phyloP scores from a whole-genome alignment of 495 filamentous ascomycete genomes.

The Neurospora sp. region DNA sequence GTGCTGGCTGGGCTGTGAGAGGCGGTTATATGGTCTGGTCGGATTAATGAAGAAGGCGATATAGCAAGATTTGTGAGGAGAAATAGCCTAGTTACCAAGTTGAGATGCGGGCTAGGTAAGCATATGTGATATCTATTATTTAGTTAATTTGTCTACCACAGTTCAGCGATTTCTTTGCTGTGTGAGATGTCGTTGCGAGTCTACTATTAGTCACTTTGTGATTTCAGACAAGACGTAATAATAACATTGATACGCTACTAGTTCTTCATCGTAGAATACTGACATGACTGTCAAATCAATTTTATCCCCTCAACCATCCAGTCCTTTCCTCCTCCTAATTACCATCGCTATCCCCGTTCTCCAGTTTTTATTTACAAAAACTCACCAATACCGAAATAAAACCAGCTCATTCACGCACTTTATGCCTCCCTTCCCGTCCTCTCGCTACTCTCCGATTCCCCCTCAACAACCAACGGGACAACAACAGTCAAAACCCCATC shows the following conservation, averaged over 20 bases:
- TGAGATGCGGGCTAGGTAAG: background rate
- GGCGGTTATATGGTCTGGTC: background rate
- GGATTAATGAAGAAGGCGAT: background rate
- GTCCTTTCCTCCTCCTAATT: background rate
- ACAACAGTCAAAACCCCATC: constrained; percentile 42
- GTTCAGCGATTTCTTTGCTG: background rate
- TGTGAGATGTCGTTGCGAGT: background rate
- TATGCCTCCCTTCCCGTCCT: background rate
- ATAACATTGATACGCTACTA: too few relatives aligned
- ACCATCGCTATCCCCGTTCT: background rate
- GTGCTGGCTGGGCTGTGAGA: constrained; percentile 47
- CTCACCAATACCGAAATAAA: background rate
- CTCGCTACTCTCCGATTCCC: background rate
- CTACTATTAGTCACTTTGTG: background rate
- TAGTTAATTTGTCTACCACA: background rate
- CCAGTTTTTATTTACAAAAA: too few relatives aligned
- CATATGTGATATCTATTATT: background rate
- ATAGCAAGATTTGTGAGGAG: background rate
- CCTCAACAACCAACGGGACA: constrained; percentile 33
- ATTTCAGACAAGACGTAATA: background rate
- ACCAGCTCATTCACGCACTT: background rate
- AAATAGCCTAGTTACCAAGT: background rate
- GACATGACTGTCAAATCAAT: background rate
- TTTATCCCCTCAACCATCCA: too few relatives aligned
- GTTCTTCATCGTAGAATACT: background rate